phyloP scores from a whole-genome alignment of 208 protist genomes.

The Crithidia expoeki region DNA sequence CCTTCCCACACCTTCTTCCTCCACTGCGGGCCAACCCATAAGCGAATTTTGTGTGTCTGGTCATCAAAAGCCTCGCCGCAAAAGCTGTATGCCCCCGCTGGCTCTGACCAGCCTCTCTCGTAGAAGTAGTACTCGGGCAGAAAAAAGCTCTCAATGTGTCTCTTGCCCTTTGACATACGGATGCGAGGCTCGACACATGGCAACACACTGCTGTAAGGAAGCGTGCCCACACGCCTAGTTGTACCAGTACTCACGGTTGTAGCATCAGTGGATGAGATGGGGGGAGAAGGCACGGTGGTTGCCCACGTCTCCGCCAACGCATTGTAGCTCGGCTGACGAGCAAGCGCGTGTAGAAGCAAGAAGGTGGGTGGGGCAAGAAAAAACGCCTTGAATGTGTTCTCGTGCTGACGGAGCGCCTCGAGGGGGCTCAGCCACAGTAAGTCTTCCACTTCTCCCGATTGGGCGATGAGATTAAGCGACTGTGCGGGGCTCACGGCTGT shows the following conservation, averaged over 20 bases:
- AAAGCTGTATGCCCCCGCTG: conserved; percentile 23
- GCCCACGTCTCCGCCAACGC: conserved; percentile 34
- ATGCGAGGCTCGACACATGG: conserved; percentile 27
- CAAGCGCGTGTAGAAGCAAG: conserved; percentile 47
- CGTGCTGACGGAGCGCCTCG: conserved; percentile 50
- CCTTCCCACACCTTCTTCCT: conserved; percentile 3
- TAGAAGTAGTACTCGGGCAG: conserved; percentile 29
- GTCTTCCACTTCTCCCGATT: conserved; percentile 44
- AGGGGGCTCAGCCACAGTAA: conserved; percentile 58
- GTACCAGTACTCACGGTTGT: background rate
- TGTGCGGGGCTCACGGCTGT: conserved; percentile 21
- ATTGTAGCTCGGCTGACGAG: conserved; percentile 29
- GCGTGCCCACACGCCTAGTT: background rate
- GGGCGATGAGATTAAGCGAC: conserved; percentile 28
- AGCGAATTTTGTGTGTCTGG: conserved; percentile 17
- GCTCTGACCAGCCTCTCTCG: conserved; percentile 29
- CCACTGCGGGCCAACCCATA: conserved; percentile 16
- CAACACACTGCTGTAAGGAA: conserved; percentile 31
- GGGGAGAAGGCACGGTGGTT: background rate
- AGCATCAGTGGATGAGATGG: background rate
- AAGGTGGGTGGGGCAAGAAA: conserved; percentile 55
- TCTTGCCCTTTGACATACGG: conserved; percentile 8
- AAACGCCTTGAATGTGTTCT: conserved; percentile 36
- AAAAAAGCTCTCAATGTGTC: conserved; percentile 21
- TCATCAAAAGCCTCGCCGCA: conserved; percentile 14